These are phyloP conservation scores for Taiwanofungus camphoratus DNA, from an alignment of 1,284 basidiomycete genomes.

Conservation along the genomic window DNA sequence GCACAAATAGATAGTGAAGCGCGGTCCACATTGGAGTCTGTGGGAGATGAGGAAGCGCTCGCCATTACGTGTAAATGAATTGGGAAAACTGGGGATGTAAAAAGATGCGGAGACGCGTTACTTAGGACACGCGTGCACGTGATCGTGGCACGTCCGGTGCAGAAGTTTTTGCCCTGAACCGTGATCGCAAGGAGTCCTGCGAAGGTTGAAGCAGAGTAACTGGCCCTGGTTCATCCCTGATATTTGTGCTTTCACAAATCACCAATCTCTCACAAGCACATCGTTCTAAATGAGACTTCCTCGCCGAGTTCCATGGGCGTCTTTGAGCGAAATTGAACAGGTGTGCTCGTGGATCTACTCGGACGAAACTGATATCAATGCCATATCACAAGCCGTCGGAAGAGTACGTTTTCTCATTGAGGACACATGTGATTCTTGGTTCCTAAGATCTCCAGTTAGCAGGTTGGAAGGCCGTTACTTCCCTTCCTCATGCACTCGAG, in stretches of 20 bases:
- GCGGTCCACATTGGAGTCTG: too few relatives aligned
- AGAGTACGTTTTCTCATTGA: constrained; percentile 46
- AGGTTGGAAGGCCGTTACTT: constrained; percentile 69
- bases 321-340: constrained; percentile 70
- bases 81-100: too few relatives aligned
- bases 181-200: too few relatives aligned
- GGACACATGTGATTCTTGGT: background rate
- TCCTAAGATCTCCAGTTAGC: constrained; percentile 47
- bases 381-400: constrained; percentile 61
- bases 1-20: too few relatives aligned
- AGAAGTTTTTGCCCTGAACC: too few relatives aligned
- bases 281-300: constrained; percentile 62
- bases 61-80: too few relatives aligned
- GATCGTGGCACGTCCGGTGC: too few relatives aligned
- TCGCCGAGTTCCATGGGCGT: constrained; percentile 80
- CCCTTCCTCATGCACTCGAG: constrained; percentile 69
- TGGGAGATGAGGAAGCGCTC: too few relatives aligned
- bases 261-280: background rate
- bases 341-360: constrained; percentile 78
- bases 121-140: too few relatives aligned
- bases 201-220: too few relatives aligned
- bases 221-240: too few relatives aligned
- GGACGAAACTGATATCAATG: constrained; percentile 52
- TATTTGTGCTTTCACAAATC: background rate
- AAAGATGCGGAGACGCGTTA: too few relatives aligned